A percentile compares a stretch with the other conserved stretches of the same genome.
Evolutionary conservation across 1,139 yeast genomes (phyloP).

Genomic region (Scheffersomyces illinoinensis): DNA sequence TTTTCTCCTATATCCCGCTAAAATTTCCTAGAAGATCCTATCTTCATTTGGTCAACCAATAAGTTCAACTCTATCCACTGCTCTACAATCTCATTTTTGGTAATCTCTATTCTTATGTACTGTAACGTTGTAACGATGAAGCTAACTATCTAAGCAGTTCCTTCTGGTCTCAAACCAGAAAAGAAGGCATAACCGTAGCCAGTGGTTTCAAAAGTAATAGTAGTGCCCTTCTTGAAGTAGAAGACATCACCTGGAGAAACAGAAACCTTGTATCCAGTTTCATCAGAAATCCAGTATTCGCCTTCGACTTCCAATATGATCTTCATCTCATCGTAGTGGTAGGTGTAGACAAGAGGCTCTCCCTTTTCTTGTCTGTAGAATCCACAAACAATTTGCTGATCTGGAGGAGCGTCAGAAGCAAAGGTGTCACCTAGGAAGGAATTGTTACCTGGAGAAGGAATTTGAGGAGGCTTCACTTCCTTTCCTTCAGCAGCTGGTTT

Average conservation of each 20-base stretch:
- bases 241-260: conserved; percentile 69
- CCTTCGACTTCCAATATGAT: conserved; percentile 66
- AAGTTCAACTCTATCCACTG: too few species aligned
- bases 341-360: conserved; percentile 62
- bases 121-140: neutral
- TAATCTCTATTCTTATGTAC: neutral
- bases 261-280: conserved; percentile 56
- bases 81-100: neutral
- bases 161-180: conserved; percentile 59
- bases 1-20: too few species aligned
- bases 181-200: conserved; percentile 65
- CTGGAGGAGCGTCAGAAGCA: conserved; percentile 59
- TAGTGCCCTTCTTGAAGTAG: conserved; percentile 64
- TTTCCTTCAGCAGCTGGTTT: conserved; percentile 55
- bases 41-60: too few species aligned
- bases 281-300: conserved; percentile 60
- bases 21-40: too few species aligned
- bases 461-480: conserved; percentile 55
- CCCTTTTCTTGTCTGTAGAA: conserved; percentile 70
- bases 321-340: conserved; percentile 72
- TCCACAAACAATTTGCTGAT: conserved; percentile 61
- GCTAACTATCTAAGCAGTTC: conserved; percentile 18
- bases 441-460: conserved; percentile 60
- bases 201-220: conserved; percentile 65
- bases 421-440: conserved; percentile 67